phyloP scores from a whole-genome alignment of 2,329 filamentous ascomycete genomes.

The Aspergillus alliaceus region DNA sequence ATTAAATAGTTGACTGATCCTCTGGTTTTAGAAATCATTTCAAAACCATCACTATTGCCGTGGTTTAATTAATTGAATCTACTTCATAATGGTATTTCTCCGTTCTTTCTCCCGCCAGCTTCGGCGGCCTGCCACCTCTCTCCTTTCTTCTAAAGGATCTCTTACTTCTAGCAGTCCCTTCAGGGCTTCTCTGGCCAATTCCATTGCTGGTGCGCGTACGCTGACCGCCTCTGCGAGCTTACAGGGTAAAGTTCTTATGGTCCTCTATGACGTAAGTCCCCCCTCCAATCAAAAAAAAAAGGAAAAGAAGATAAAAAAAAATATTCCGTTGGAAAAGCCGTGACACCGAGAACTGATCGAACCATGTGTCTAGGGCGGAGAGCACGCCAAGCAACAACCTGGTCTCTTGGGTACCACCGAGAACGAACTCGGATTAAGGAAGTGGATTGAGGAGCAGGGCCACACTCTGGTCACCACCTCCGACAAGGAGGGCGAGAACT shows the following conservation, averaged over 20 bases:
- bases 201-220: slow-evolving; percentile 56
- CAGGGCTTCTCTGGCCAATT: slow-evolving; percentile 39
- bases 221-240: slow-evolving; percentile 65
- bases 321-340: too few species aligned
- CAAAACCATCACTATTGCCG: not conserved
- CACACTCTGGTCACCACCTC: slow-evolving; percentile 97
- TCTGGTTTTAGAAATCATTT: not conserved
- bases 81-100: slow-evolving; percentile 62
- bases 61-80: slow-evolving; percentile 5
- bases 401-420: slow-evolving; percentile 90
- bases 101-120: slow-evolving; percentile 59
- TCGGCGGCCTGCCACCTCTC: slow-evolving; percentile 55
- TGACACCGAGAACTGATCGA: slow-evolving; percentile 10
- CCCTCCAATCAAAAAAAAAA: too few species aligned
- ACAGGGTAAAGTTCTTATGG: slow-evolving; percentile 93
- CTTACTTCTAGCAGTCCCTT: slow-evolving; percentile 32
- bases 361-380: slow-evolving; percentile 57
- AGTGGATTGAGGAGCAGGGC: slow-evolving; percentile 96
- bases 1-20: not conserved
- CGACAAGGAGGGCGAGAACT: slow-evolving; percentile 93
- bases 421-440: slow-evolving; percentile 95
- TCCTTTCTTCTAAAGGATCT: slow-evolving; percentile 45
- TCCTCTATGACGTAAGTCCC: slow-evolving; percentile 80
- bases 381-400: slow-evolving; percentile 87
- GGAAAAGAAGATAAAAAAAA: too few species aligned